Percentiles rank a stretch among this genome's conserved stretches.
phyloP scores from a whole-genome alignment of 1,284 basidiomycete species.

The Inonotus obliquus region DNA sequence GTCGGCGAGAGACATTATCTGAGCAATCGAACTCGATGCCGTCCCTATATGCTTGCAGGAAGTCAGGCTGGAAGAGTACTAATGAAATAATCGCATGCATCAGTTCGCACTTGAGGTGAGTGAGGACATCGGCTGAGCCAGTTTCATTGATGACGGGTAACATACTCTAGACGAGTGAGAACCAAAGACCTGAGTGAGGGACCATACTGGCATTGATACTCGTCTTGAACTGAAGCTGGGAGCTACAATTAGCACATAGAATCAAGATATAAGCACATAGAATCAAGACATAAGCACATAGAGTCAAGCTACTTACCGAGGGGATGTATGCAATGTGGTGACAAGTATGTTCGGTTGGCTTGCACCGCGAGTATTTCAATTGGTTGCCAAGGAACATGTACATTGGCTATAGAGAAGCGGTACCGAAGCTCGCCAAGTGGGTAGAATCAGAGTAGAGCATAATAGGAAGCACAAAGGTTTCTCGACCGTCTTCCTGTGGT shows the following conservation, averaged over 20 bases:
- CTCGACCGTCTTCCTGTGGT: background rate
- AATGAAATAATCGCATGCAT: conserved; percentile 30
- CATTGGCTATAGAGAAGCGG: conserved; percentile 29
- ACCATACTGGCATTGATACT: background rate
- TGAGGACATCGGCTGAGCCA: conserved; percentile 19
- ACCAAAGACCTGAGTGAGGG: no score
- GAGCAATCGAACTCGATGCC: conserved; percentile 27
- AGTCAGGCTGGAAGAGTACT: conserved; percentile 23
- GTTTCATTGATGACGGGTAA: no score
- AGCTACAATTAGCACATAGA: conserved; percentile 21
- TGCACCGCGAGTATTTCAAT: conserved; percentile 27
- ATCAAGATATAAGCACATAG: background rate
- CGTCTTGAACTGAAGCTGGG: conserved; percentile 20
- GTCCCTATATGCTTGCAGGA: conserved; percentile 29
- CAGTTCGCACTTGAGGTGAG: conserved; percentile 31
- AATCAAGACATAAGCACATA: conserved; percentile 11
- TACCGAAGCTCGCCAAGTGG: conserved; percentile 31
- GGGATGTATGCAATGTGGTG: conserved; percentile 23
- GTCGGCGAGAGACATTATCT: conserved; percentile 28
- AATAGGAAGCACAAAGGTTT: conserved; percentile 28
- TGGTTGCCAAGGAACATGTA: conserved; percentile 29
- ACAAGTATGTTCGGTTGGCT: conserved; percentile 19
- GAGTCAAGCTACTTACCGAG: conserved; percentile 21
- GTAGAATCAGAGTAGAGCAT: conserved; percentile 35
- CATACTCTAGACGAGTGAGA: no score